phyloP scores from a whole-genome alignment of 2,329 filamentous ascomycete genomes.

The Paraconiothyrium sp. region DNA sequence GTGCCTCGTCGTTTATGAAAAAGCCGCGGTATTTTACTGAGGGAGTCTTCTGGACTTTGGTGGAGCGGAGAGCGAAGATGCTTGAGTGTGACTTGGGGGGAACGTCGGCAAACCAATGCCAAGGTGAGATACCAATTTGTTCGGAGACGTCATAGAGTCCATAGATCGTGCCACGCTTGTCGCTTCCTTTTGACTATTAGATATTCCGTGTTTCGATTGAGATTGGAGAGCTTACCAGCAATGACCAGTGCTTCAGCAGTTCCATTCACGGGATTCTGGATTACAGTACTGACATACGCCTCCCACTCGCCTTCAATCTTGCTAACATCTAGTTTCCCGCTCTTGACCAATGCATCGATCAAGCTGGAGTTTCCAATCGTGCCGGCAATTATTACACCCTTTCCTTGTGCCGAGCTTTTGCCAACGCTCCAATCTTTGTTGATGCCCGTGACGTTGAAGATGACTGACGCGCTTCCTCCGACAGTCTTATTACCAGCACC shows the following conservation, averaged over 20 bases:
- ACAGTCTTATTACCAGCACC: conserved; percentile 59
- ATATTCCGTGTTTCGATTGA: not conserved
- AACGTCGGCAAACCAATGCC: conserved; percentile 75
- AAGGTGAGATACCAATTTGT: conserved; percentile 77
- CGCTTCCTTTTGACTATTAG: conserved; percentile 55
- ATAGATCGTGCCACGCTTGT: conserved; percentile 73
- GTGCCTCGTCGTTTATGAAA: conserved; percentile 77
- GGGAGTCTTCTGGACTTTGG: conserved; percentile 67
- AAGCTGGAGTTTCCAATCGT: conserved; percentile 72
- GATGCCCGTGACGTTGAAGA: conserved; percentile 54
- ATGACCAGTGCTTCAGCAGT: conserved; percentile 70
- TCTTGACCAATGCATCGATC: conserved; percentile 66
- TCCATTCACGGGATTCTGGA: conserved; percentile 66
- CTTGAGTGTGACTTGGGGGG: conserved; percentile 60
- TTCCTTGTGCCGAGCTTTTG: conserved; percentile 19
- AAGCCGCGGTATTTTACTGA: conserved; percentile 74
- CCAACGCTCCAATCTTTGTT: conserved; percentile 46
- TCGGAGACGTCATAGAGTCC: conserved; percentile 77
- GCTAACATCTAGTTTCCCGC: conserved; percentile 66
- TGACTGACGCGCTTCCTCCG: conserved; percentile 47
- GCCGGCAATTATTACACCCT: conserved; percentile 70
- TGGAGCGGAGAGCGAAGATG: conserved; percentile 65
- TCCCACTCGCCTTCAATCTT: conserved; percentile 73
- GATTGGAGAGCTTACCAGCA: conserved; percentile 55
- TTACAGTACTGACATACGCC: conserved; percentile 68